Conservation (phyloP, 441 rosid species). For the Euphorbia schlechtendalii region DNA sequence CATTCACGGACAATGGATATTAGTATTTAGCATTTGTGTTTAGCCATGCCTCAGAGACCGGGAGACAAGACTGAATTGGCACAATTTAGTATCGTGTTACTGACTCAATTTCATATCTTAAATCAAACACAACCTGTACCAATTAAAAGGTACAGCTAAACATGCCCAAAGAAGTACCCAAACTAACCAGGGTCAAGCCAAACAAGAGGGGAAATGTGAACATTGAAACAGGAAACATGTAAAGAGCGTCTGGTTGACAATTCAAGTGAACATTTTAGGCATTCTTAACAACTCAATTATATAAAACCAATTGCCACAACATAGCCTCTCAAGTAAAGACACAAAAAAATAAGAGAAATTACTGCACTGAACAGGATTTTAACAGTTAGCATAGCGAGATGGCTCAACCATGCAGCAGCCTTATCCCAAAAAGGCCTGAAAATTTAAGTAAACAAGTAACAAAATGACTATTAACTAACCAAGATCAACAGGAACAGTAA, state of each 20-base stretch:
- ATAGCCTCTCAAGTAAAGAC: too few relatives aligned
- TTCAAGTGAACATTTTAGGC: background rate
- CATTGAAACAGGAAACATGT: background rate
- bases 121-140: background rate
- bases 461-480: background rate
- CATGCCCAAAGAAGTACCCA: conserved; percentile 3
- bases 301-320: too few relatives aligned
- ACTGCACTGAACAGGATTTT: background rate
- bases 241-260: background rate
- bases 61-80: background rate
- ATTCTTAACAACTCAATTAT: background rate
- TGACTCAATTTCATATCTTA: background rate
- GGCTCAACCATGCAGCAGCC: background rate
- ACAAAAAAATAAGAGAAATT: background rate
- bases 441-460: too few relatives aligned
- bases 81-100: background rate
- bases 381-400: background rate
- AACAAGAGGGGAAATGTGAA: background rate
- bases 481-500: background rate
- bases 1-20: background rate
- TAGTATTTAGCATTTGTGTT: too few relatives aligned
- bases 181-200: conserved; percentile 1
- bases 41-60: background rate
- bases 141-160: background rate
- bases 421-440: background rate